Conservation (phyloP, 2,329 filamentous ascomycete species). For the Ceratocystis diversiconidia region DNA sequence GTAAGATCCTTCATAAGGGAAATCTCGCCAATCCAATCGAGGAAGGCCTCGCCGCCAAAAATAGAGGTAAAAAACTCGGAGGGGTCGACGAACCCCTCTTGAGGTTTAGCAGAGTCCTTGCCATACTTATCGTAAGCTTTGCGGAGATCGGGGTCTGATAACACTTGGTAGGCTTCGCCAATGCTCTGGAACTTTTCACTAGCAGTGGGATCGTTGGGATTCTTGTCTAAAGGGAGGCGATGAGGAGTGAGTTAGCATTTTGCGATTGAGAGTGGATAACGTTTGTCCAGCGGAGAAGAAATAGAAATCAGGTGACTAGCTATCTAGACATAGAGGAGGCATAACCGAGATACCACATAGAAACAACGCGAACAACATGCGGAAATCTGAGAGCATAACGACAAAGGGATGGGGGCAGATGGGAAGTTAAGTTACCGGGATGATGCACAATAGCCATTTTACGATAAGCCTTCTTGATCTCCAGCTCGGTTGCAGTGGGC, state of each 20-base stretch:
- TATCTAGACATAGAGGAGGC: background rate
- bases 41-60: slow-evolving; percentile 90
- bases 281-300: background rate
- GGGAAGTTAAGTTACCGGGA: slow-evolving; percentile 44
- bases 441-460: slow-evolving; percentile 91
- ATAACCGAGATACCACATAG: background rate
- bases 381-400: background rate
- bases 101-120: slow-evolving; percentile 84
- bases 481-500: slow-evolving; percentile 72
- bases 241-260: slow-evolving; percentile 3
- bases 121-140: slow-evolving; percentile 93
- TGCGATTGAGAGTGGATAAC: background rate
- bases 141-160: slow-evolving; percentile 75
- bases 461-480: slow-evolving; percentile 95
- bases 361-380: background rate
- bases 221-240: slow-evolving; percentile 58
- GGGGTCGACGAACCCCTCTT: slow-evolving; percentile 87
- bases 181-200: slow-evolving; percentile 90
- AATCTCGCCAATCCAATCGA: slow-evolving; percentile 95
- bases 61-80: slow-evolving; percentile 98
- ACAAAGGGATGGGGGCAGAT: background rate
- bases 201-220: slow-evolving; percentile 86
- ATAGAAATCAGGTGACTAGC: background rate
- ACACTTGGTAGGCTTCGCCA: slow-evolving; percentile 60
- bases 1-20: slow-evolving; percentile 97